Conservation (phyloP, 176 grass and related monocot genomes). For the Rhynchospora breviuscula region DNA sequence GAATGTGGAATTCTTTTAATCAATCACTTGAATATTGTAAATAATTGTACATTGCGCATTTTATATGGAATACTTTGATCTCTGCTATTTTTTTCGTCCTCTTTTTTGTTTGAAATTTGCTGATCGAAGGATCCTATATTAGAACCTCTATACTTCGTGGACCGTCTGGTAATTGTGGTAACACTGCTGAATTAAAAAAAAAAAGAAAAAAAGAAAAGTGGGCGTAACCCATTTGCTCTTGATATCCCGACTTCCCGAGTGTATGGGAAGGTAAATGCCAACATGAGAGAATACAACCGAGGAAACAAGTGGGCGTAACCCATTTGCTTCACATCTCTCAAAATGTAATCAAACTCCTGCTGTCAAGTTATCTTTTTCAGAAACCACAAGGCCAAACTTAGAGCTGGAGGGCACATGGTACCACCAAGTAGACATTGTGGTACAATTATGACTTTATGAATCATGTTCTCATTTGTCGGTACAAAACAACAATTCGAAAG, state of each 20-base stretch:
- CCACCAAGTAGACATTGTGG: constrained; percentile 44
- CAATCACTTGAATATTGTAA: background rate
- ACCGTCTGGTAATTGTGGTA: background rate
- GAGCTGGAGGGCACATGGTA: constrained; percentile 42
- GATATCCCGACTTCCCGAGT: no score
- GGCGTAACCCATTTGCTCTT: no score
- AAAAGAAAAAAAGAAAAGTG: no score
- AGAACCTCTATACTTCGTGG: background rate
- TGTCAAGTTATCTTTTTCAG: constrained; percentile 21
- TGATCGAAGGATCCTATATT: background rate
- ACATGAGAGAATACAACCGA: constrained; percentile 34
- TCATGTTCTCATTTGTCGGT: constrained; percentile 70
- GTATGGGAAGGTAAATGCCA: no score
- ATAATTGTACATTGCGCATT: constrained; percentile 5
- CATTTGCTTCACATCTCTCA: constrained; percentile 10
- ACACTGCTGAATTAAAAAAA: no score
- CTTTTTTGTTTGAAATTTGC: background rate
- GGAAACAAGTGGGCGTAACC: constrained; percentile 54
- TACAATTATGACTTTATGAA: constrained; percentile 41
- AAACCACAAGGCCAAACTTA: constrained; percentile 36
- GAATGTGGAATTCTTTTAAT: background rate
- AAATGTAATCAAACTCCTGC: constrained; percentile 29
- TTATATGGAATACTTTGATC: background rate
- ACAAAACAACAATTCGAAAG: constrained; percentile 54
- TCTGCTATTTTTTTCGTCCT: background rate